A percentile compares a stretch with the other conserved stretches of the same genome.
Conservation (phyloP, 192 early-diverging fungal genomes). For the Coemansia sp. region DNA sequence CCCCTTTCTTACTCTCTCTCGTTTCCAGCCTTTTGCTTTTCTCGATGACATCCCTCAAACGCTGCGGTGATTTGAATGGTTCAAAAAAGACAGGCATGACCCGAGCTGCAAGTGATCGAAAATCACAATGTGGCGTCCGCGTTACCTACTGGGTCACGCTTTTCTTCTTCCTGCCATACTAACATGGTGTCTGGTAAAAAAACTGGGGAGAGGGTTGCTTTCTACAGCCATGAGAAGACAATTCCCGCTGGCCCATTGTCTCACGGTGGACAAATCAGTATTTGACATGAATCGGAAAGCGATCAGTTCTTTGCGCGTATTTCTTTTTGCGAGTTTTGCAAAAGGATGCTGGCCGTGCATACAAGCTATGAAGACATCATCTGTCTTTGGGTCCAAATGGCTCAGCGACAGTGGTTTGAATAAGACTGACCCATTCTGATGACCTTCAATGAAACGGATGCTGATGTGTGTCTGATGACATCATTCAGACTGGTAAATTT, state of each 20-base stretch:
- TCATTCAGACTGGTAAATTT: too few species aligned
- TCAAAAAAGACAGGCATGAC: background rate
- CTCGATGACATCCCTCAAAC: background rate
- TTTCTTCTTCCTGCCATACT: background rate
- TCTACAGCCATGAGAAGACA: background rate
- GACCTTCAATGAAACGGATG: too few species aligned
- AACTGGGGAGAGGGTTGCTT: background rate
- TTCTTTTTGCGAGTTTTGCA: background rate
- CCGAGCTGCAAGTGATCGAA: slow-evolving; percentile 35
- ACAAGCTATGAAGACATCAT: too few species aligned
- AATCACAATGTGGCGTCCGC: slow-evolving; percentile 43
- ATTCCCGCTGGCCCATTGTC: background rate
- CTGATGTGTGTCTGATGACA: too few species aligned
- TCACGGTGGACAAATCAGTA: background rate
- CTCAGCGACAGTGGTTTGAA: too few species aligned
- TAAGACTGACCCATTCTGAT: too few species aligned
- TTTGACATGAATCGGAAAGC: background rate
- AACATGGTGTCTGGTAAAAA: background rate
- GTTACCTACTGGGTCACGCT: background rate
- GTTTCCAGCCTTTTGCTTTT: background rate
- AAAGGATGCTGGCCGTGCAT: too few species aligned
- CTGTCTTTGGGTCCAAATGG: too few species aligned
- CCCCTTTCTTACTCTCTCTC: background rate
- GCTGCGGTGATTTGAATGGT: background rate
- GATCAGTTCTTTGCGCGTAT: background rate